Percentiles rank a stretch among this genome's conserved stretches.
Conservation (phyloP, 2,329 filamentous ascomycete genomes). For the Penicillium occitanis region DNA sequence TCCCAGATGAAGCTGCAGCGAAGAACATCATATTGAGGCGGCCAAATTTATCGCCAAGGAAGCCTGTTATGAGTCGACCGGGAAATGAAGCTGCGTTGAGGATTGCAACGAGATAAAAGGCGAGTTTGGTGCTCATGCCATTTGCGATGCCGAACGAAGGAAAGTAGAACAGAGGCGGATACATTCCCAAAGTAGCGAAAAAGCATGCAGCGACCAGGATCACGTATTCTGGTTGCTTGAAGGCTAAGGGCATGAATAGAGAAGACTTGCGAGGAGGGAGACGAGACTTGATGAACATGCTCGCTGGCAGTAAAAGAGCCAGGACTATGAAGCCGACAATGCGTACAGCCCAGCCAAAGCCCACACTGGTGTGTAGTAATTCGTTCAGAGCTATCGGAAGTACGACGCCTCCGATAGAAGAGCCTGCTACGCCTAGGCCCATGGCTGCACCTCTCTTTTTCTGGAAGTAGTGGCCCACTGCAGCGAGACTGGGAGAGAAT, state of each 20-base stretch:
- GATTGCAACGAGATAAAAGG: slow-evolving; percentile 32
- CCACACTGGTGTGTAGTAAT: slow-evolving; percentile 50
- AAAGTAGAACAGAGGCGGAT: slow-evolving; percentile 35
- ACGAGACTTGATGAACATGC: slow-evolving; percentile 28
- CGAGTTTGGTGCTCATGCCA: slow-evolving; percentile 27
- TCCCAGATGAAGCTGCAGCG: slow-evolving; percentile 27
- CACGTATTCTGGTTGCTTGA: slow-evolving; percentile 27
- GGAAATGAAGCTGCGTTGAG: slow-evolving; percentile 36
- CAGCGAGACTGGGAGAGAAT: slow-evolving; percentile 32
- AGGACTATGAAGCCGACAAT: slow-evolving; percentile 48
- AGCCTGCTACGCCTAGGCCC: slow-evolving; percentile 54
- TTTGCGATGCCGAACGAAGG: slow-evolving; percentile 28
- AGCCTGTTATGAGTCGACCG: slow-evolving; percentile 35
- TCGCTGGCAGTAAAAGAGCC: slow-evolving; percentile 41
- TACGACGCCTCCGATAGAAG: slow-evolving; percentile 12
- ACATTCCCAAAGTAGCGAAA: slow-evolving; percentile 31
- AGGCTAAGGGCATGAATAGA: slow-evolving; percentile 25
- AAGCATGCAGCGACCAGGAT: slow-evolving; percentile 26
- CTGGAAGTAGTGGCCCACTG: slow-evolving; percentile 54
- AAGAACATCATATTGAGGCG: slow-evolving; percentile 32
- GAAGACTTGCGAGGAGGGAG: slow-evolving; percentile 34
- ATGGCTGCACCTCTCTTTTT: slow-evolving; percentile 54
- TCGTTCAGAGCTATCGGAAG: slow-evolving; percentile 2
- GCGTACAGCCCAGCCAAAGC: slow-evolving; percentile 63
- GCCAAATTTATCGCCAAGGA: slow-evolving; percentile 35